Evolutionary conservation across 106 monocot genomes (phyloP), one percentile per base, ranked within the genome.

Genomic region (Agapanthus africanus): DNA sequence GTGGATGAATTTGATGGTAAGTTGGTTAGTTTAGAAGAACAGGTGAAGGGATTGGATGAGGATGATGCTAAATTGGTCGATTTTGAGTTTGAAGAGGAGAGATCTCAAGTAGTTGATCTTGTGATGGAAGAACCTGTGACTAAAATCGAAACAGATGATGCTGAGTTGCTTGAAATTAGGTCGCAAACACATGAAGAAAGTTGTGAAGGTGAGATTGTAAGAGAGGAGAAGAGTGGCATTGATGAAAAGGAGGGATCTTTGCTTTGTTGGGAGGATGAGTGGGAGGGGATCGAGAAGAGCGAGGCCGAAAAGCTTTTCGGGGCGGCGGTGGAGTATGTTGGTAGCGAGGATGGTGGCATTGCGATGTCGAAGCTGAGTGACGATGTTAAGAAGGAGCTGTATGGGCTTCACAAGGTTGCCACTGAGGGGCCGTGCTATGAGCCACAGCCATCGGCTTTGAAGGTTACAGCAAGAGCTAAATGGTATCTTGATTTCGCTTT

Each of bases 351-450:
- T 6, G 87, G 84, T 32, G 64, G 30, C 3, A 68, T 63, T 33
- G 70, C 39, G 23, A 25, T 92, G 73, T 68, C 76, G 18, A 79
- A 52, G 42, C 69, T 92, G 28, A 74, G 77, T 42, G 65, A 36
- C n/a, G 91, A 85, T 39, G 60, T 65, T 16, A 84, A 88, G 49
- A 62, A 88, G 82, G 65, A 77, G 70, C 42, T 91, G 37, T 75
- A 88, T 50, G 88, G 75, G 47, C 80, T 88, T 22, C 76, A 64
- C 27, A 92, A 88, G 67, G 68, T 81, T 35, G 88, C 85, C 0
- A 80, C 74, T 0, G 91, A 92, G 80, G 91, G 91, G 30, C 91
- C 91, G 6, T 92, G 88, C 76, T 77, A 88, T 51, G 78, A 83
- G 35, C 65, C 71, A 2, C 82, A 78, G 62, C 85, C 91, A 2